Base-by-base conservation (phyloP, 139 green algal species). In the Astrephomene gubernaculifera region DNA sequence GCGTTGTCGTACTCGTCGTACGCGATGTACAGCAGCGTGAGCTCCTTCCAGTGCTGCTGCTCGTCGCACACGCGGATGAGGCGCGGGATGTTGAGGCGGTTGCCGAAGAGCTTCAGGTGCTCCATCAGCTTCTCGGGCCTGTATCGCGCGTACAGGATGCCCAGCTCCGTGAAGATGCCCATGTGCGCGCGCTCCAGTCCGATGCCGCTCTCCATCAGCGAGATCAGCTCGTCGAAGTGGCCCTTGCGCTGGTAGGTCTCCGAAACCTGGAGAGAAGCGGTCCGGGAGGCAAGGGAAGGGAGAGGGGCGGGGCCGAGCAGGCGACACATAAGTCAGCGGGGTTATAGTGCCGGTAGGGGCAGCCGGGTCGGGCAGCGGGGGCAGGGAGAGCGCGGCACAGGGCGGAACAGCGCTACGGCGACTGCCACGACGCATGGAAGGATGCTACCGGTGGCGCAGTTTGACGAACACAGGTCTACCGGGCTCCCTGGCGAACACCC, bases 1-100 rank as follows among this genome's bases (percentile, higher is more conserved):
- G 97, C 97, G 89, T 99, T 99, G 95, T 99, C 97, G 80, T 98
- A 98, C 94, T 99, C 97, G 82, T 99, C 97, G 81, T 99, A 99
- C 85, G 54, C n/a, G 27, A 98, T 92, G 90, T 99, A 99, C 85
- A 99, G 89, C 94, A 96, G 98, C 31, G 96, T 94, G 61, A 99
- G 95, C 93, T 99, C 97, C 89, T 95, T 94, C 97, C 97, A 99
- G 88, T 98, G 95, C 80, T 96, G 91, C 82, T 98, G 91, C 89
- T 99, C 95, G 88, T 99, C 96, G 90, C 95, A 98, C 53, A 98
- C 87, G 86, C 91, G 90, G 89, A 99, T 99, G 84, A 99, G 95
- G 72, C 96, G 95, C 19, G 97, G 97, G 87, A 99, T 99, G 95
- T 99, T 99, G 91, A 99, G 88, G 44, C 96, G 94, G 52, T 95